phyloP scores from a whole-genome alignment of 164 flowering plant species.

The Vitis riparia region DNA sequence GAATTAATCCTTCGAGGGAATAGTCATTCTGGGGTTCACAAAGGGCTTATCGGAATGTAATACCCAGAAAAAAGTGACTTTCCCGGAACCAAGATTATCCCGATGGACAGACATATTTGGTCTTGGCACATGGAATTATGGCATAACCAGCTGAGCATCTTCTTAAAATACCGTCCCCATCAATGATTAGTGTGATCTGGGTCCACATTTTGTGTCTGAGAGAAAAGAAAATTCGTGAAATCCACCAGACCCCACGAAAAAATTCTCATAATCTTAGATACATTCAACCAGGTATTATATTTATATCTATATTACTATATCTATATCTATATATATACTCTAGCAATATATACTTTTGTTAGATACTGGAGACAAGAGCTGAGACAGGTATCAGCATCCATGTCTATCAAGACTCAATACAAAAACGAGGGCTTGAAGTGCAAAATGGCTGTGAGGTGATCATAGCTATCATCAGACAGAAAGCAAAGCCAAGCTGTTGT shows the following conservation, averaged over 20 bases:
- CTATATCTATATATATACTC: neutral
- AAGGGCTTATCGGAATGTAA: too few species aligned
- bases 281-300: conserved; percentile 1
- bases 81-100: too few species aligned
- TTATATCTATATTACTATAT: neutral
- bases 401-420: conserved; percentile 13
- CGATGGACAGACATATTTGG: neutral
- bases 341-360: neutral
- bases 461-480: conserved; percentile 31
- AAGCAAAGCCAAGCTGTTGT: conserved; percentile 30
- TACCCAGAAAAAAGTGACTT: too few species aligned
- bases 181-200: neutral
- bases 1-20: too few species aligned
- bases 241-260: conserved; percentile 5
- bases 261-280: conserved; percentile 11
- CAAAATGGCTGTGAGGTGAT: neutral
- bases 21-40: too few species aligned
- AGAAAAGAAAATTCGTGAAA: neutral
- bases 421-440: neutral
- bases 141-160: conserved; percentile 8
- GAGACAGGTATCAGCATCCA: conserved; percentile 21
- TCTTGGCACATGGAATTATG: conserved; percentile 10
- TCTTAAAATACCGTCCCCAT: conserved; percentile 13
- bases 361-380: conserved; percentile 11
- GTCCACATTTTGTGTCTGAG: neutral